These are phyloP conservation scores for Penicillium parvum DNA, from an alignment of 495 filamentous ascomycete genomes.

Conservation along the genomic window DNA sequence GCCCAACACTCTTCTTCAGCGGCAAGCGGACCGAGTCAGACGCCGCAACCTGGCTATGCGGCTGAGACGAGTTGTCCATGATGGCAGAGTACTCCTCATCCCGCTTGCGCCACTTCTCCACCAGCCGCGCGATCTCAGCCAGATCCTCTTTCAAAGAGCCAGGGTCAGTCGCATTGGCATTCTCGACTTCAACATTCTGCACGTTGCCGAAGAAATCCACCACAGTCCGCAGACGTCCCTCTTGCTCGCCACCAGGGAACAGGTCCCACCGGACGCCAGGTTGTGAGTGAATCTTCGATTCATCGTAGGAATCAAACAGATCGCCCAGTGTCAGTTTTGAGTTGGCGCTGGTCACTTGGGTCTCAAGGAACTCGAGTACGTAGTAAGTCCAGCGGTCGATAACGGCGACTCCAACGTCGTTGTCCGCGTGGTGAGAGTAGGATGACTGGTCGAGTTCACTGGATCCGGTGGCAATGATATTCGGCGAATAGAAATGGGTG, in stretches of 20 bases:
- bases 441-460: conserved; percentile 90
- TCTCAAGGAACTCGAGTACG: conserved; percentile 94
- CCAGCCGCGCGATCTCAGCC: conserved; percentile 57
- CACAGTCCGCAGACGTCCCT: conserved; percentile 68
- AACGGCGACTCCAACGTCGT: conserved; percentile 94
- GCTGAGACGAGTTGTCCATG: conserved; percentile 32
- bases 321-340: conserved; percentile 86
- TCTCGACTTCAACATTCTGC: conserved; percentile 89
- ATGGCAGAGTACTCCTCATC: conserved; percentile 31
- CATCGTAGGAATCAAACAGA: conserved; percentile 92
- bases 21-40: conserved; percentile 22
- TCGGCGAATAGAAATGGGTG: conserved; percentile 92
- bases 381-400: conserved; percentile 99
- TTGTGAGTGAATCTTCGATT: conserved; percentile 85
- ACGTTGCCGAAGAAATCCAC: conserved; percentile 99
- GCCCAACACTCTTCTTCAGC: conserved; percentile 39
- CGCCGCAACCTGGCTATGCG: conserved; percentile 19
- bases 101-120: conserved; percentile 42
- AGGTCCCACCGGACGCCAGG: conserved; percentile 93
- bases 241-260: conserved; percentile 73
- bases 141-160: conserved; percentile 69
- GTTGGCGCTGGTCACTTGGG: conserved; percentile 73
- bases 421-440: conserved; percentile 96
- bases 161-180: conserved; percentile 46
- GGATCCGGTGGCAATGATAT: conserved; percentile 93